These are phyloP conservation scores for Wickerhamomyces bisporus DNA, from an alignment of 805 yeast genomes.

Conservation along the genomic window DNA sequence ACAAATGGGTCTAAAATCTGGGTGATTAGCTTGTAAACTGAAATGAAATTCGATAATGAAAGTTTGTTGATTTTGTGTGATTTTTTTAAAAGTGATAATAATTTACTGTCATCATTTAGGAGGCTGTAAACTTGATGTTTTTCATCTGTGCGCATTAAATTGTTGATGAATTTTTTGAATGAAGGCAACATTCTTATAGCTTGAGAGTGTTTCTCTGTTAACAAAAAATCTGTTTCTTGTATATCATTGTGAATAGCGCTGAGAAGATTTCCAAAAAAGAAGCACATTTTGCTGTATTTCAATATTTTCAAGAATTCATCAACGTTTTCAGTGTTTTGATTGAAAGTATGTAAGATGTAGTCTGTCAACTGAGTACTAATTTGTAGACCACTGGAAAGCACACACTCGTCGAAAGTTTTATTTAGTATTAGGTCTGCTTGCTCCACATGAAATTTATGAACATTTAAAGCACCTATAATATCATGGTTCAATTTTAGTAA, in stretches of 20 bases:
- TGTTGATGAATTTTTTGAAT: conserved; percentile 23
- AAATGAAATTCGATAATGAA: conserved; percentile 14
- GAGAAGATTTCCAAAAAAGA: conserved; percentile 21
- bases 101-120: conserved; percentile 16
- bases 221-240: background rate
- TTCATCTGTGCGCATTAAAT: conserved; percentile 5
- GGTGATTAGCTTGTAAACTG: conserved; percentile 16
- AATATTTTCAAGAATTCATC: conserved; percentile 21
- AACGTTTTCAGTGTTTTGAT: conserved; percentile 17
- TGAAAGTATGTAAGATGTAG: conserved; percentile 18
- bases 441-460: conserved; percentile 19
- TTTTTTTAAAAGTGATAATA: conserved; percentile 11
- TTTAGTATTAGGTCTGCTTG: conserved; percentile 21
- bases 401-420: conserved; percentile 15
- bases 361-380: conserved; percentile 17
- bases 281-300: conserved; percentile 22
- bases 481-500: conserved; percentile 15
- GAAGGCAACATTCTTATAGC: conserved; percentile 33
- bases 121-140: conserved; percentile 8
- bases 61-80: conserved; percentile 15
- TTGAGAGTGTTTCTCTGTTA: conserved; percentile 12
- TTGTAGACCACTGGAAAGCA: conserved; percentile 13
- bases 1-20: conserved; percentile 9
- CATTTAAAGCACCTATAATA: conserved; percentile 9
- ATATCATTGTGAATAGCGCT: conserved; percentile 9